phyloP scores from a whole-genome alignment of 768 basidiomycete genomes.

The Calocera viscosa region DNA sequence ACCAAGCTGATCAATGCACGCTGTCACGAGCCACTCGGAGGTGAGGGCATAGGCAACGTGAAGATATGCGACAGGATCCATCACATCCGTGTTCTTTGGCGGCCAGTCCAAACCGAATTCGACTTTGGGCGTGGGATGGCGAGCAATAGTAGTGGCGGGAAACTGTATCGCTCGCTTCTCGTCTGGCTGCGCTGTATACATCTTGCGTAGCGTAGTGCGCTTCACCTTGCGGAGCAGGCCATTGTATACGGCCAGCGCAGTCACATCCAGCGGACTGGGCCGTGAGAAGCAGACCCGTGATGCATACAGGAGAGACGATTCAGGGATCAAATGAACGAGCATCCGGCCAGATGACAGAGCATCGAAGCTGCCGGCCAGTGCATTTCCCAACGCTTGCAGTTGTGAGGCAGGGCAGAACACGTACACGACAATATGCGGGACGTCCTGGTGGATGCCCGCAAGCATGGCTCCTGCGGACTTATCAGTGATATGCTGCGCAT shows the following conservation, averaged over 20 bases:
- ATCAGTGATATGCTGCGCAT: constrained; percentile 32
- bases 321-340: constrained; percentile 63
- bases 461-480: constrained; percentile 38
- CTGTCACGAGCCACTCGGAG: constrained; percentile 65
- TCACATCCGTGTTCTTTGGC: constrained; percentile 36
- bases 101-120: constrained; percentile 33
- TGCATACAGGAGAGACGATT: constrained; percentile 41
- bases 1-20: constrained; percentile 65
- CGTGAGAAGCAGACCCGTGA: constrained; percentile 35
- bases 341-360: constrained; percentile 32
- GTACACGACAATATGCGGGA: constrained; percentile 48
- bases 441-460: constrained; percentile 30
- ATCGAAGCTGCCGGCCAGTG: constrained; percentile 7
- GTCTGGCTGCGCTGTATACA: constrained; percentile 33
- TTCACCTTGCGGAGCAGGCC: constrained; percentile 48
- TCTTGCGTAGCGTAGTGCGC: constrained; percentile 45
- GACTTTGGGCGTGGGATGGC: constrained; percentile 30
- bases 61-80: constrained; percentile 49
- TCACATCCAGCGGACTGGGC: constrained; percentile 35
- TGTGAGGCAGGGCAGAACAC: constrained; percentile 46
- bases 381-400: constrained; percentile 27
- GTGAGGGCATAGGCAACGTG: constrained; percentile 66
- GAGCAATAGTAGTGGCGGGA: constrained; percentile 51
- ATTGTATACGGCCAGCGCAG: constrained; percentile 59
- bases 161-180: constrained; percentile 46